Percentiles rank a stretch among this genome's conserved stretches.
Conservation (phyloP, 2,329 filamentous ascomycete species). For the Beauveria sp. region DNA sequence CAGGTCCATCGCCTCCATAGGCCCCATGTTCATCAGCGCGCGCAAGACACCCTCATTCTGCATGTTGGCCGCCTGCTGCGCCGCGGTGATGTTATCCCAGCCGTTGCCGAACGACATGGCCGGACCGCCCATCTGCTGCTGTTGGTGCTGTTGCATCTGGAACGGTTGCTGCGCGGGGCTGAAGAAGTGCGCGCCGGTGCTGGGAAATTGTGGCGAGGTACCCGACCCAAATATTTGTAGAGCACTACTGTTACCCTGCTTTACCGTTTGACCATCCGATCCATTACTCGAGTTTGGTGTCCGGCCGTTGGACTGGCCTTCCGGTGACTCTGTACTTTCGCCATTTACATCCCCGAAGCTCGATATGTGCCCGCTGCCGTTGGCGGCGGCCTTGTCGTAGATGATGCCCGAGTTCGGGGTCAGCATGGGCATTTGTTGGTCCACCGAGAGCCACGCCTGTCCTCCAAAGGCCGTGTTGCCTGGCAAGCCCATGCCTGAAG, state of each 20-base stretch:
- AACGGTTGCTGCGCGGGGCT: neutral
- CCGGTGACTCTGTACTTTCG: conserved; percentile 41
- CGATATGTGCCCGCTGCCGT: conserved; percentile 20
- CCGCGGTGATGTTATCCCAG: conserved; percentile 33
- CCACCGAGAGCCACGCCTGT: conserved; percentile 31
- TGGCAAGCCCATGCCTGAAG: conserved; percentile 4
- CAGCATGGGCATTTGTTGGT: conserved; percentile 30
- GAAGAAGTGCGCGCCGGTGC: conserved; percentile 2
- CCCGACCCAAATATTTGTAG: neutral
- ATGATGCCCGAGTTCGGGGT: conserved; percentile 27
- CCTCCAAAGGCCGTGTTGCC: conserved; percentile 19
- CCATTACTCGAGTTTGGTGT: conserved; percentile 50
- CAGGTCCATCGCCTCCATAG: conserved; percentile 54
- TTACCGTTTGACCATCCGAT: conserved; percentile 14
- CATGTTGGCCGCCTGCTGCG: conserved; percentile 21
- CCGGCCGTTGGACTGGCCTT: conserved; percentile 44
- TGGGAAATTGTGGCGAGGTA: conserved; percentile 1
- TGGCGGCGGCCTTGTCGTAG: conserved; percentile 25
- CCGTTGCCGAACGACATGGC: conserved; percentile 21
- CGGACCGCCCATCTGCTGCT: neutral
- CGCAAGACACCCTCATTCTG: conserved; percentile 46
- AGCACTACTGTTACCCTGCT: neutral
- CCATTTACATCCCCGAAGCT: conserved; percentile 38
- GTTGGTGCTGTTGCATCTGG: conserved; percentile 1
- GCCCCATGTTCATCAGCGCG: conserved; percentile 49